Evolutionary conservation across 768 basidiomycete species (phyloP).

Genomic region (Naganishia onofrii): DNA sequence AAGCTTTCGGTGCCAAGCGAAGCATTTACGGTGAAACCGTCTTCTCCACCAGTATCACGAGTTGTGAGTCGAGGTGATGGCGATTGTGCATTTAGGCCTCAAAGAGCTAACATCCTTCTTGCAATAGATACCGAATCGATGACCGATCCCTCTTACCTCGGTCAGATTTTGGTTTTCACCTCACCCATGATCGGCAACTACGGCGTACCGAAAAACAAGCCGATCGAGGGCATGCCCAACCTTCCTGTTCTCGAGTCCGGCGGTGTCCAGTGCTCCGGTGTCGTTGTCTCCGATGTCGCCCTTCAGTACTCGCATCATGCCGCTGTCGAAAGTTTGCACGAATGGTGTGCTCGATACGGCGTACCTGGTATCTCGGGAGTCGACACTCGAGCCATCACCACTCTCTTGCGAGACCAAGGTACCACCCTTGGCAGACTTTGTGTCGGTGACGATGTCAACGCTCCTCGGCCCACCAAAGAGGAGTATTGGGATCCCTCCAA

Average conservation of each 20-base stretch:
- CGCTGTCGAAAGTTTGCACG: conserved; percentile 85
- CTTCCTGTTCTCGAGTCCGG: conserved; percentile 78
- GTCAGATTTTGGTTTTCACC: conserved; percentile 97
- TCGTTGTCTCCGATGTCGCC: conserved; percentile 91
- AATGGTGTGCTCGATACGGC: conserved; percentile 86
- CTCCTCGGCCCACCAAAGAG: conserved; percentile 61
- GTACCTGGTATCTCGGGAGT: conserved; percentile 95
- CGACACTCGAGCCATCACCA: conserved; percentile 94
- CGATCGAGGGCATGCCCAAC: conserved; percentile 59
- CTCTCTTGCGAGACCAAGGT: conserved; percentile 88
- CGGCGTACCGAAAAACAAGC: conserved; percentile 77
- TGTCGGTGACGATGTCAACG: conserved; percentile 67
- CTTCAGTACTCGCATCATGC: conserved; percentile 91
- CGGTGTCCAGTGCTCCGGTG: conserved; percentile 82
- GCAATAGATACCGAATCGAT: conserved; percentile 93
- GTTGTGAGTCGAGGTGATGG: conserved; percentile 62
- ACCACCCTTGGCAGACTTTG: conserved; percentile 91
- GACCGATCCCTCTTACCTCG: conserved; percentile 98
- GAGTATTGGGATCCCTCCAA: conserved; percentile 89
- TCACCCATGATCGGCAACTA: conserved; percentile 98
- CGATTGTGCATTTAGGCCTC: not conserved
- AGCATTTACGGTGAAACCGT: conserved; percentile 95
- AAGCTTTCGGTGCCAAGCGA: conserved; percentile 80
- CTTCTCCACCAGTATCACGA: conserved; percentile 97
- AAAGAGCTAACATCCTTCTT: not conserved